Evolutionary conservation across 2,329 filamentous ascomycete species (phyloP).

Genomic region (Colletotrichum falcatum): DNA sequence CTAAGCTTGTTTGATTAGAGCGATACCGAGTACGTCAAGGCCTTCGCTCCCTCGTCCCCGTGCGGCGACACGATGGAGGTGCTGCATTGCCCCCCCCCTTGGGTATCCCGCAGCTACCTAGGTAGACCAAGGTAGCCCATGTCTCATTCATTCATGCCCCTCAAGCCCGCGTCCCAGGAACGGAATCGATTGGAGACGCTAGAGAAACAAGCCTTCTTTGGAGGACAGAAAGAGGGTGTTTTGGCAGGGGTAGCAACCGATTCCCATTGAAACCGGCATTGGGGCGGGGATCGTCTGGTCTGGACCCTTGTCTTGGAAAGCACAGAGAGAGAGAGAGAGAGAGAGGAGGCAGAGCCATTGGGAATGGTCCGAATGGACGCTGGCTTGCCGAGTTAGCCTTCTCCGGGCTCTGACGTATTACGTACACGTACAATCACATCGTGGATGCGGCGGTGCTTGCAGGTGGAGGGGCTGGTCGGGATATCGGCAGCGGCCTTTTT

Average conservation of each 20-base stretch:
- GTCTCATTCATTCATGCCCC: constrained; percentile 1
- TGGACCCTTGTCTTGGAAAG: not conserved
- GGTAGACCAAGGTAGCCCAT: not conserved
- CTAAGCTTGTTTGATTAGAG: constrained; percentile 27
- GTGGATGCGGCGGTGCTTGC: constrained; percentile 8
- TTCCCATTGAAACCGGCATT: not conserved
- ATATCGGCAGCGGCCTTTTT: constrained; percentile 23
- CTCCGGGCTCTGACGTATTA: constrained; percentile 26
- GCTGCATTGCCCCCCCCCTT: not conserved
- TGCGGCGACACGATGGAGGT: constrained; percentile 5
- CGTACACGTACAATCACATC: not conserved
- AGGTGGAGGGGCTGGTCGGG: constrained; percentile 10
- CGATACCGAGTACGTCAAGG: not conserved
- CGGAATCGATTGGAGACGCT: constrained; percentile 21
- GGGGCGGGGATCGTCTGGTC: not conserved
- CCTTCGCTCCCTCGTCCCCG: constrained; percentile 16
- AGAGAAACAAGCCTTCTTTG: constrained; percentile 8
- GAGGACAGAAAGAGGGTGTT: not conserved
- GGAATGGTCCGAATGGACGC: not conserved
- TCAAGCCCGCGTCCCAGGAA: constrained; percentile 14
- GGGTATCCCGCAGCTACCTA: too few relatives aligned
- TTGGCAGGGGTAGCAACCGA: not conserved
- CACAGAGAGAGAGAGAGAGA: not conserved
- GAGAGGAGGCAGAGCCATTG: not conserved
- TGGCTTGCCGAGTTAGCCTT: constrained; percentile 23